Evolutionary conservation across 2,329 filamentous ascomycete genomes (phyloP), one percentile per base, ranked within the genome.

Genomic region (Fusarium albidum): DNA sequence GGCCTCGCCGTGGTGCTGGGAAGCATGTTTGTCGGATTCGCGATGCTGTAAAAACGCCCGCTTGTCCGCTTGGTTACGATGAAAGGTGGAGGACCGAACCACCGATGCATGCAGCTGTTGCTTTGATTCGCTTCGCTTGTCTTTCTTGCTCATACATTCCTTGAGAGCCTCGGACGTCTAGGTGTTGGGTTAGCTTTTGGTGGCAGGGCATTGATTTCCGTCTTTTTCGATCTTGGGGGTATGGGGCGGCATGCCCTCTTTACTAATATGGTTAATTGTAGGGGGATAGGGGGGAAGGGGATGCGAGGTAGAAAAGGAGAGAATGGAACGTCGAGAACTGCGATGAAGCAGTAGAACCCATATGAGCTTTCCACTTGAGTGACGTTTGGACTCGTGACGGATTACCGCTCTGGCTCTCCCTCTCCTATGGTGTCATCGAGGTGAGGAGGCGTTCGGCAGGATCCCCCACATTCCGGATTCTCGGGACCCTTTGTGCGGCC

Each of bases 21-120:
- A 13, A 69, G 71, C 52, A 61, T 79, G 52, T 73, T 76, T 55
- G 68, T 71, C 39, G 74, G 74, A 12, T 76, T 78, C 52, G 75
- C 75, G 29, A 65, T 77, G 65, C 63, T 79, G 50, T 76, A 64
- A 69, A 27, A 28, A 17, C n/a, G 26, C 9, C 11, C 10, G 39
- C 26, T 18, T 18, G 10, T 35, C 34, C 25, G 9, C 14, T 26
- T 4, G 11, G 25, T 29, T 35, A 43, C 17, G 33, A 29, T 17
- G 8, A 25, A 17, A 38, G 18, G n/a, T 33, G 18, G 17, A n/a
- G 31, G n/a, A 34, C 37, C 25, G 26, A 15, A 29, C 35, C 38
- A 25, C 21, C 21, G 14, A 17, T 35, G 17, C 29, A 34, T 38
- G 27, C 11, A 26, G 11, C 27, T 43, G 13, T 35, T 51, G 39